These are phyloP conservation scores for Rhizopus sp. DNA, from an alignment of 371 early-diverging fungal genomes.

Conservation along the genomic window DNA sequence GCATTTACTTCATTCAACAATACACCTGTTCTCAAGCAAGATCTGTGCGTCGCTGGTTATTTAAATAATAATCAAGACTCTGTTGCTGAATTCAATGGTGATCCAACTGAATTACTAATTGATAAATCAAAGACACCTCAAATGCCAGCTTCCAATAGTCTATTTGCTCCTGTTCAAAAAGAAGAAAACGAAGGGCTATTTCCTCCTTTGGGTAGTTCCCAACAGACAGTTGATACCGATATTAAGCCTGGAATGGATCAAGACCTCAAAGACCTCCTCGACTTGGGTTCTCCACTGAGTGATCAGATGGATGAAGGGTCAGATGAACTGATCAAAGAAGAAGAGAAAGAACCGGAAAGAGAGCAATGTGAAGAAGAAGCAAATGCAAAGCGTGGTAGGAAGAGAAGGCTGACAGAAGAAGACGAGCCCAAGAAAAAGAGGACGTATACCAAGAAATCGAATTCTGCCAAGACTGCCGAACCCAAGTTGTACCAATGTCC, in stretches of 20 bases:
- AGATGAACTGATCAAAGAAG: not conserved
- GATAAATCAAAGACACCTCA: constrained; percentile 25
- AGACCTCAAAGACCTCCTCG: not conserved
- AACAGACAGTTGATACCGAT: constrained; percentile 2
- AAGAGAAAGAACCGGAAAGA: not conserved
- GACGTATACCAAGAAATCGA: not conserved
- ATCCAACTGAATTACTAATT: constrained; percentile 20
- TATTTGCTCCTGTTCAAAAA: constrained; percentile 2
- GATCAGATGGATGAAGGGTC: constrained; percentile 3
- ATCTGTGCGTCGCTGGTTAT: constrained; percentile 15
- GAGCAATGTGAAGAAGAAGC: not conserved
- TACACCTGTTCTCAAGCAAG: constrained; percentile 5
- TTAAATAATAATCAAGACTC: constrained; percentile 6
- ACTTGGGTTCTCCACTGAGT: constrained; percentile 16
- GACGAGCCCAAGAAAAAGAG: not conserved
- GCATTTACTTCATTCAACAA: constrained; percentile 9
- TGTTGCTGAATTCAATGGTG: constrained; percentile 24
- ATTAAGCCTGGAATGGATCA: not conserved
- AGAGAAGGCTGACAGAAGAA: not conserved
- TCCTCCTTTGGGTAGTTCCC: constrained; percentile 14
- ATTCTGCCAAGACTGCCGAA: not conserved
- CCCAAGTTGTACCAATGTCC: constrained; percentile 26
- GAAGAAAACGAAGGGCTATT: constrained; percentile 13
- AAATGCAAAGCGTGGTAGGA: not conserved
- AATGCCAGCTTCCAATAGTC: not conserved